Evolutionary conservation across 2,329 filamentous ascomycete genomes (phyloP).

Genomic region (Phialophora verrucosa): DNA sequence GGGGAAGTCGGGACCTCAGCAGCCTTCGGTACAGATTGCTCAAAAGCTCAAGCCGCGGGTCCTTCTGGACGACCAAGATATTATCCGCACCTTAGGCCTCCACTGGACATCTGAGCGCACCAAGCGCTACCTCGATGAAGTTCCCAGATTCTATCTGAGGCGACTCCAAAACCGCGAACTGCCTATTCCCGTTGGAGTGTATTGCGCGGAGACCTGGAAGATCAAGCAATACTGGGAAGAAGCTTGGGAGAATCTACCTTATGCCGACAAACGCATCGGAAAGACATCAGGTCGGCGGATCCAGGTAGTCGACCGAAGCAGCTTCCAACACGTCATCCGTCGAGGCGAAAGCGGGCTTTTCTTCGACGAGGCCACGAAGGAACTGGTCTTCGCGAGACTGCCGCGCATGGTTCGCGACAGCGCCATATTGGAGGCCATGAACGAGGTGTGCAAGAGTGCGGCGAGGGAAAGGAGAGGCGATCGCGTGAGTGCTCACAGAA

Average conservation of each 20-base stretch:
- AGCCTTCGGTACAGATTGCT: not conserved
- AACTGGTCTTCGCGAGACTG: conserved; percentile 3
- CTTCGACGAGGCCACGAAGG: not conserved
- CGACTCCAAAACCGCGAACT: not conserved
- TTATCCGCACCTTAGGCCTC: not conserved
- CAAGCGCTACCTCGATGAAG: not conserved
- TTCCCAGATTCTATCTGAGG: not conserved
- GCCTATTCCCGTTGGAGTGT: not conserved
- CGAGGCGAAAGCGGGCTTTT: conserved; percentile 2
- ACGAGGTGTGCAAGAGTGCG: conserved; percentile 2
- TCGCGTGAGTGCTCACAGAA: not conserved
- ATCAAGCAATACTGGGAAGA: conserved; percentile 3
- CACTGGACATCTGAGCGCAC: not conserved
- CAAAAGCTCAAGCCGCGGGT: not conserved
- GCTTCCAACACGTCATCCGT: not conserved
- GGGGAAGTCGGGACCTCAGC: not conserved
- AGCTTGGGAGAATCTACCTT: not conserved
- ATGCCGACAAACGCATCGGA: not conserved
- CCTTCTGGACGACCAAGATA: not conserved
- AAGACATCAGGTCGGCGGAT: conserved; percentile 3
- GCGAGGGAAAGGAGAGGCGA: conserved; percentile 1
- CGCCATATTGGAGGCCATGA: not conserved
- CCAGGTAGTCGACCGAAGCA: not conserved
- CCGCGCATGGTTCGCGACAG: not conserved
- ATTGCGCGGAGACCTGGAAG: not conserved